These are phyloP conservation scores for Iris pallida DNA, from an alignment of 116 monocot species.

Conservation along the genomic window DNA sequence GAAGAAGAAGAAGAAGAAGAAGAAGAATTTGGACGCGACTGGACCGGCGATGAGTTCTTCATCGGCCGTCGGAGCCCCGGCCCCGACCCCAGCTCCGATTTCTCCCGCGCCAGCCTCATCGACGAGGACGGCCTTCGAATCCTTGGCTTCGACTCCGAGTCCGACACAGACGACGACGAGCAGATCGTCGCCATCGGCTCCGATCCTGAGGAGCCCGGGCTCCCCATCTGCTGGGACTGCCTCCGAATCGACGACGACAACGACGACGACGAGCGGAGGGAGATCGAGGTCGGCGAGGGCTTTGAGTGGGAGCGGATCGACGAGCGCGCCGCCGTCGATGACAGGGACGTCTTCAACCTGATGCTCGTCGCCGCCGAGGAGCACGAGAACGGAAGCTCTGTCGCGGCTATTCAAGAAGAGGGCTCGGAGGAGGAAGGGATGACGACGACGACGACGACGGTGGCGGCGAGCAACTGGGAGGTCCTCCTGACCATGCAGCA, in stretches of 20 bases:
- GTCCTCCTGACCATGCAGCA: constrained; percentile 19
- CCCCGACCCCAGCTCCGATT: constrained; percentile 3
- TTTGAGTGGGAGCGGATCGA: neutral
- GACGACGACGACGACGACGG: constrained; percentile 20
- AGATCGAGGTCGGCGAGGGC: constrained; percentile 12
- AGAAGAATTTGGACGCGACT: neutral
- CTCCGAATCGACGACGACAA: constrained; percentile 18
- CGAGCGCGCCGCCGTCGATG: neutral
- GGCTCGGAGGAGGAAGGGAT: neutral
- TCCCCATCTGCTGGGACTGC: constrained; percentile 31
- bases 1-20: too few relatives aligned
- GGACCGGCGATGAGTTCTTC: constrained; percentile 10
- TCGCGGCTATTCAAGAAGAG: neutral
- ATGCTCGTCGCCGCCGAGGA: neutral
- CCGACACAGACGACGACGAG: constrained; percentile 23
- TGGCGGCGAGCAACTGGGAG: constrained; percentile 20
- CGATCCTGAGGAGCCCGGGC: constrained; percentile 1
- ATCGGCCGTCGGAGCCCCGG: constrained; percentile 4
- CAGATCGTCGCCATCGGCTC: constrained; percentile 27
- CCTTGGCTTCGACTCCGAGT: constrained; percentile 7
- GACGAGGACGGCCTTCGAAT: constrained; percentile 3
- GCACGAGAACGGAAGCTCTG: neutral
- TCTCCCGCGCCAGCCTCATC: constrained; percentile 4
- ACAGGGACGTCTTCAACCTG: neutral
- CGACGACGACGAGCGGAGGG: constrained; percentile 37